Conservation (phyloP, 2,329 filamentous ascomycete genomes). For the Fusarium sp. region DNA sequence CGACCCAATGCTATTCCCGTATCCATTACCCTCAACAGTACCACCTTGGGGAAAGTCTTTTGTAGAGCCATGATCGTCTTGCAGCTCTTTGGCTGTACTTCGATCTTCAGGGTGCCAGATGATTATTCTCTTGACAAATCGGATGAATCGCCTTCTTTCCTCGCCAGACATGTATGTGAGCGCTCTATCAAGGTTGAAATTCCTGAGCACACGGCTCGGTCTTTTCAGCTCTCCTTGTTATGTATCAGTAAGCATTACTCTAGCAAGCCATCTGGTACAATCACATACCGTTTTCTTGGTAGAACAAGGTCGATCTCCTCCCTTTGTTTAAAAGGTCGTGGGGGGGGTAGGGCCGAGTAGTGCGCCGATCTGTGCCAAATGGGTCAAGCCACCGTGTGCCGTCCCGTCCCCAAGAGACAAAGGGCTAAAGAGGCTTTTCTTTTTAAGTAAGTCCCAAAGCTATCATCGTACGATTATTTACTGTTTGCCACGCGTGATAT, state of each 20-base stretch:
- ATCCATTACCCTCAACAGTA: too few relatives aligned
- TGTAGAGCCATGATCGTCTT: not conserved
- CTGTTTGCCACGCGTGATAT: fast-evolving
- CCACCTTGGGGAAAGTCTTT: not conserved
- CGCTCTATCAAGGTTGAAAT: not conserved
- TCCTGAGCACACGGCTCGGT: not conserved
- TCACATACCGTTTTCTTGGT: not conserved
- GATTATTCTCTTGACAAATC: not conserved
- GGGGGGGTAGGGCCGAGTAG: not conserved
- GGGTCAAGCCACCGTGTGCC: conserved; percentile 1
- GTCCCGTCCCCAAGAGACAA: not conserved
- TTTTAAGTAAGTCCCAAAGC: conserved; percentile 21
- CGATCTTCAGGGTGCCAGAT: not conserved
- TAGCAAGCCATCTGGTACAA: not conserved
- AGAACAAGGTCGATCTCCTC: not conserved
- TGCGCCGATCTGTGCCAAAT: conserved; percentile 12
- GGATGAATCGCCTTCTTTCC: not conserved
- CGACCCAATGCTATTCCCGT: too few relatives aligned
- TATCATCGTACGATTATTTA: not conserved
- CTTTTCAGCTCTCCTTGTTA: not conserved
- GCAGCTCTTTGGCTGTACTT: not conserved
- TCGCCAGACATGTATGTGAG: not conserved
- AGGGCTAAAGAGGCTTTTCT: conserved; percentile 7
- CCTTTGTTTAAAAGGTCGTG: not conserved
- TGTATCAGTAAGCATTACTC: not conserved